Evolutionary conservation across 306 rosid genomes (phyloP).

Genomic region (Trichosanthes cucumerina): DNA sequence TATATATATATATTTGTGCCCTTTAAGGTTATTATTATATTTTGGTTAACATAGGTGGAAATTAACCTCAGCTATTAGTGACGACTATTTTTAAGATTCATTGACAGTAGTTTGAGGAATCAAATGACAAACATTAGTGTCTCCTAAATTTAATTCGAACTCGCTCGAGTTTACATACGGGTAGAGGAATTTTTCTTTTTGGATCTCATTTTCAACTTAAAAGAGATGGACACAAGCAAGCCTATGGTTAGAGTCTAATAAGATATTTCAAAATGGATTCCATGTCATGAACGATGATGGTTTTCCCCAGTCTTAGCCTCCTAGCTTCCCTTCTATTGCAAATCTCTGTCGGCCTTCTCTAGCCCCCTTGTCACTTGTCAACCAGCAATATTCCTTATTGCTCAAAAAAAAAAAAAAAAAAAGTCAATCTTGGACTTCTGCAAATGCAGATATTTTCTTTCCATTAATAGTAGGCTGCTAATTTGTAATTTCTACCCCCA

Average conservation of each 20-base stretch:
- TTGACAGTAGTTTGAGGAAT: no score
- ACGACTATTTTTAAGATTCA: no score
- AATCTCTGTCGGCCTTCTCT: not conserved
- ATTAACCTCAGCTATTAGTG: no score
- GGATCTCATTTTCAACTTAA: not conserved
- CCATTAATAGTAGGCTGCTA: not conserved
- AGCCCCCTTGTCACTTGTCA: not conserved
- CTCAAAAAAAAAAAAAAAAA: not conserved
- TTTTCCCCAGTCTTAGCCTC: not conserved
- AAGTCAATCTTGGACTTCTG: not conserved
- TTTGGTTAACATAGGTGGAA: no score
- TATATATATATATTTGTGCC: no score
- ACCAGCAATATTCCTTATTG: not conserved
- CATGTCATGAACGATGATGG: slow-evolving; percentile 7
- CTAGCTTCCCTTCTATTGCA: not conserved
- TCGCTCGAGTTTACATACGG: not conserved
- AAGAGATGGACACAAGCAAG: not conserved
- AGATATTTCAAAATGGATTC: not conserved
- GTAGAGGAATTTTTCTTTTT: not conserved
- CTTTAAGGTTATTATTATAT: no score
- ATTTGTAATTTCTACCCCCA: not conserved
- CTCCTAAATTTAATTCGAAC: no score
- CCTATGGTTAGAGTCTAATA: not conserved
- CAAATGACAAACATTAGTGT: no score
- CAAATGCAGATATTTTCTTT: not conserved